phyloP scores from a whole-genome alignment of 2,329 filamentous ascomycete species.

The Ophiocordyceps camponoti-saundersi region DNA sequence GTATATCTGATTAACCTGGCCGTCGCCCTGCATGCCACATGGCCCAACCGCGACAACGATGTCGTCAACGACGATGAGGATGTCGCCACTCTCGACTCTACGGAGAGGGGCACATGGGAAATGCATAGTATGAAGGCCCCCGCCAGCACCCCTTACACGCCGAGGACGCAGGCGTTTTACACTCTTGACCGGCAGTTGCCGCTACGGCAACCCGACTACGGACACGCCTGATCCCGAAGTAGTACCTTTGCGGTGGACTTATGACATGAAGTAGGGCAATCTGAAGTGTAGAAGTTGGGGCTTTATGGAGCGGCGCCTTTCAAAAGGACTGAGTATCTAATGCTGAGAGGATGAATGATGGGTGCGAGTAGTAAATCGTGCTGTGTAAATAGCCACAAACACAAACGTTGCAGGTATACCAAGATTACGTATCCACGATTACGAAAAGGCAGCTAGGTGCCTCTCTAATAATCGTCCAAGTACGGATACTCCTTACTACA shows the following conservation, averaged over 20 bases:
- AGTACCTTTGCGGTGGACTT: not conserved
- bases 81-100: conserved; percentile 14
- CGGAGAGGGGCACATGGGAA: conserved; percentile 35
- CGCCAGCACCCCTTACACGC: conserved; percentile 36
- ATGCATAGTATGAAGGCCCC: conserved; percentile 32
- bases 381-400: too few species aligned
- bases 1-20: conserved; percentile 42
- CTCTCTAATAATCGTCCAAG: too few species aligned
- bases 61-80: conserved; percentile 25
- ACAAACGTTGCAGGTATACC: too few species aligned
- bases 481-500: too few species aligned
- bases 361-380: too few species aligned
- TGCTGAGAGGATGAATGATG: too few species aligned
- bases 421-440: too few species aligned
- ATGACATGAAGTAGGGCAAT: not conserved
- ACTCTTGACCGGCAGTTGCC: conserved; percentile 41
- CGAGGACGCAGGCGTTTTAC: conserved; percentile 51
- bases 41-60: conserved; percentile 37
- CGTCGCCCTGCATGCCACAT: conserved; percentile 40
- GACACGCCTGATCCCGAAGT: not conserved
- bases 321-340: too few species aligned
- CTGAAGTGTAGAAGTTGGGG: not conserved
- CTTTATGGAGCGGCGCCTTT: not conserved
- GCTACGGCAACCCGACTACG: conserved; percentile 19
- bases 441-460: too few species aligned